phyloP scores from a whole-genome alignment of 1,284 basidiomycete genomes.

The Cryptococcus sp. region DNA sequence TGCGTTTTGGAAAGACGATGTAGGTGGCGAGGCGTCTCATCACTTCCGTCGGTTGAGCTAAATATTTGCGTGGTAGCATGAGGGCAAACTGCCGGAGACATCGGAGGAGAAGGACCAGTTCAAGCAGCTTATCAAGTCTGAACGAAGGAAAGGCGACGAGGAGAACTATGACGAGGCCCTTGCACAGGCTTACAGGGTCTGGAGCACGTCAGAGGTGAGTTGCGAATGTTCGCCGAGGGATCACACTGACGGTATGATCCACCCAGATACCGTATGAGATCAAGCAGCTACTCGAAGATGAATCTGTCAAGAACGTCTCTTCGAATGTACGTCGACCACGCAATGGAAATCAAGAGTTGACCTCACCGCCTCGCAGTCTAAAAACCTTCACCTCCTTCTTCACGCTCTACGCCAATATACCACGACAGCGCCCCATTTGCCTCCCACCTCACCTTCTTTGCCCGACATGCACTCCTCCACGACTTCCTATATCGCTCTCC shows the following conservation, averaged over 20 bases:
- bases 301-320: slow-evolving; percentile 55
- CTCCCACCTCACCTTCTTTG: slow-evolving; percentile 67
- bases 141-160: slow-evolving; percentile 69
- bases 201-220: slow-evolving; percentile 63
- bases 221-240: background rate
- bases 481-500: slow-evolving; percentile 62
- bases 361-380: slow-evolving; percentile 45
- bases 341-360: background rate
- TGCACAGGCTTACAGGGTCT: slow-evolving; percentile 74
- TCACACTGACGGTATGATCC: background rate
- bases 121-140: slow-evolving; percentile 58
- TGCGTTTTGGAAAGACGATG: slow-evolving; percentile 70
- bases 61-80: slow-evolving; percentile 26
- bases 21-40: slow-evolving; percentile 20
- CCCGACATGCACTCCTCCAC: slow-evolving; percentile 98
- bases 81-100: slow-evolving; percentile 46
- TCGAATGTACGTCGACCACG: slow-evolving; percentile 40
- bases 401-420: slow-evolving; percentile 66
- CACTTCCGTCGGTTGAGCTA: background rate
- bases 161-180: slow-evolving; percentile 96
- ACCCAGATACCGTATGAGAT: slow-evolving; percentile 67
- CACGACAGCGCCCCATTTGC: slow-evolving; percentile 55
- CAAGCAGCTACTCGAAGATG: slow-evolving; percentile 65
- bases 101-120: slow-evolving; percentile 75
- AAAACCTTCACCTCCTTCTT: slow-evolving; percentile 85